Base-by-base conservation (phyloP, 257 asterid species). In the Henckelia pumila region DNA sequence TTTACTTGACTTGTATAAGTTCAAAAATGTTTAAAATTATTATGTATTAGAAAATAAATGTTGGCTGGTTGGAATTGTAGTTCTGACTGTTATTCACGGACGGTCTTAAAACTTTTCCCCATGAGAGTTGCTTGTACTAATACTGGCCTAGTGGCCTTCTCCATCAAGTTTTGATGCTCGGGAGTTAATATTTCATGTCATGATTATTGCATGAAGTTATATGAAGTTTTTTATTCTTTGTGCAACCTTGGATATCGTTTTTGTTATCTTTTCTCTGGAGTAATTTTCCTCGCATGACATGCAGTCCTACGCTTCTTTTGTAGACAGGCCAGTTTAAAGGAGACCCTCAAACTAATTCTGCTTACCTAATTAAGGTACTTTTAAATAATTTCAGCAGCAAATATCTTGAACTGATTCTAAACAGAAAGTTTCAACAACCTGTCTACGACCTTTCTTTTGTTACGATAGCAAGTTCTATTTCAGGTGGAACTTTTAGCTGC, bases 401-500 rank as follows among this genome's bases (percentile, higher is more conserved):
- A 47, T 68, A 40, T 71, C 40, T 62, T 40, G 71, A 70, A 71
- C 67, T 60, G 32, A 49, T 71, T 73, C 28, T 23, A 29, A 21
- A 21, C 26, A 19, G 29, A 57, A 61, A 66, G 28, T 23, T 57
- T 35, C 35, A 49, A 56, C 28, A 22, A 40, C 16, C 13, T 24
- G 52, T 44, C 37, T 40, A 20, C 30, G 29, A 64, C 35, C 58
- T 59, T 71, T 14, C 32, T 49, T 28, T 44, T 20, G 56, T 61
- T 19, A 68, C 56, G 64, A 37, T 69, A 26, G 58, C 49, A 71
- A 59, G 70, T 74, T 44, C 33, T 75, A 67, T 79, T 75, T 71
- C 77, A 92, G 99, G 96, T 93, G 76, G 97, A 88, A 76, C 88
- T 91, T 66, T 75, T 94, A 70, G 96, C 97, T 56, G 99, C 97